phyloP scores from a whole-genome alignment of 306 rosid genomes.

The Glycine soja region DNA sequence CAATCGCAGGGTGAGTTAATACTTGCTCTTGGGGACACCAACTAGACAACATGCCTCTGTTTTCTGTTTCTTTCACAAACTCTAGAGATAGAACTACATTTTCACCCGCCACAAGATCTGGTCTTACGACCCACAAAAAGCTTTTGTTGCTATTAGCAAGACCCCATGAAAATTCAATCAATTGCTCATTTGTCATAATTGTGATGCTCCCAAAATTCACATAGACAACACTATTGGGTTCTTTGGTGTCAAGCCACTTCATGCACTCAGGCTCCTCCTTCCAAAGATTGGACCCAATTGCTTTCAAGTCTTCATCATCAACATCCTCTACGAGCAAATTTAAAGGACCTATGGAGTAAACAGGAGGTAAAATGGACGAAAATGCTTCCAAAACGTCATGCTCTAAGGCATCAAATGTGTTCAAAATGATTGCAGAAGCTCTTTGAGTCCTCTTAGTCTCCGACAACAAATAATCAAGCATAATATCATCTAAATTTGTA shows the following conservation, averaged over 20 bases:
- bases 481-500: slow-evolving; percentile 52
- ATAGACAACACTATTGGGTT: slow-evolving; percentile 59
- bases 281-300: slow-evolving; percentile 67
- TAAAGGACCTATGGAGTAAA: slow-evolving; percentile 67
- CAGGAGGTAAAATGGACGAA: slow-evolving; percentile 51
- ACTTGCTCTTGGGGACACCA: slow-evolving; percentile 76
- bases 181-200: slow-evolving; percentile 59
- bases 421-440: slow-evolving; percentile 62
- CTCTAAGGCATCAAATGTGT: slow-evolving; percentile 63
- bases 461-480: neutral
- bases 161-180: slow-evolving; percentile 76
- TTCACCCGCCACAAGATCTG: slow-evolving; percentile 61
- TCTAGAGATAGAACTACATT: slow-evolving; percentile 49
- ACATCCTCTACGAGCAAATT: slow-evolving; percentile 43
- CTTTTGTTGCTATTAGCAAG: slow-evolving; percentile 57
- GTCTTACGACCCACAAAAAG: slow-evolving; percentile 66
- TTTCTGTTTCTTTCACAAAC: slow-evolving; percentile 48
- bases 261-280: slow-evolving; percentile 61
- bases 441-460: slow-evolving; percentile 46
- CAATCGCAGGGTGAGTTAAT: slow-evolving; percentile 54
- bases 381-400: slow-evolving; percentile 47
- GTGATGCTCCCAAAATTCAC: slow-evolving; percentile 78
- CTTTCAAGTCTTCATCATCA: neutral
- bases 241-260: slow-evolving; percentile 61
- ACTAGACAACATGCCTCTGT: slow-evolving; percentile 51